A percentile compares a stretch with the other conserved stretches of the same genome.
Evolutionary conservation across 1,284 basidiomycete species (phyloP).

Genomic region (Fomitopsis schrenkii): DNA sequence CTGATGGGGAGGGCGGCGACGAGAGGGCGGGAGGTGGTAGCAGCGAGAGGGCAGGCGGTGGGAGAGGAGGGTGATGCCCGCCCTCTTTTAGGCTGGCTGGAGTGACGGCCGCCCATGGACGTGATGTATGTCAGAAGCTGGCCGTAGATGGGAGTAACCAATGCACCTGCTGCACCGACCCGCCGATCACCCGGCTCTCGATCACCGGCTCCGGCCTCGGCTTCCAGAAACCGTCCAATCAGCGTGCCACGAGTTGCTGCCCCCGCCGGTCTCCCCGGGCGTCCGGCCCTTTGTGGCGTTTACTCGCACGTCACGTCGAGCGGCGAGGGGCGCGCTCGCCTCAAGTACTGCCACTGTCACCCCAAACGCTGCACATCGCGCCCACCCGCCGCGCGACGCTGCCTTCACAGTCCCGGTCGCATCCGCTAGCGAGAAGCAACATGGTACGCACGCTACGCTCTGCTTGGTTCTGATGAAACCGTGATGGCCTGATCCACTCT

Average conservation of each 20-base stretch:
- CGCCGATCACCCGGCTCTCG: neutral
- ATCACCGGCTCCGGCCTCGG: conserved; percentile 1
- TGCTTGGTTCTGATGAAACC: neutral
- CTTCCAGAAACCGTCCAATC: neutral
- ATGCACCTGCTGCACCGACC: neutral
- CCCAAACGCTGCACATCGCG: neutral
- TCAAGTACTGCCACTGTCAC: neutral
- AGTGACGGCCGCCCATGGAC: conserved; percentile 2
- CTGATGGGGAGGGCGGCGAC: conserved; percentile 13
- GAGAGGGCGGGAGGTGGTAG: conserved; percentile 10
- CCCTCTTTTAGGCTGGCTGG: conserved; percentile 13
- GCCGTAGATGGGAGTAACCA: neutral
- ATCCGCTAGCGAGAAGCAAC: conserved; percentile 1
- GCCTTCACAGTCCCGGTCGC: neutral
- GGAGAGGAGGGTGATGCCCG: conserved; percentile 14
- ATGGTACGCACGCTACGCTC: conserved; percentile 13
- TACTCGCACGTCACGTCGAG: neutral
- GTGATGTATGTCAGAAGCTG: conserved; percentile 7
- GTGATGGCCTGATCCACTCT: conserved; percentile 13
- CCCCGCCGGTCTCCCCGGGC: neutral
- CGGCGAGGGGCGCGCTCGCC: neutral
- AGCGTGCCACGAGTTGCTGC: neutral
- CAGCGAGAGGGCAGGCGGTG: conserved; percentile 19
- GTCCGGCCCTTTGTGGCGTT: neutral
- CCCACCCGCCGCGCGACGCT: neutral